These are phyloP conservation scores for Tolypocladium capitatum DNA, from an alignment of 2,329 filamentous ascomycete species.

Conservation along the genomic window DNA sequence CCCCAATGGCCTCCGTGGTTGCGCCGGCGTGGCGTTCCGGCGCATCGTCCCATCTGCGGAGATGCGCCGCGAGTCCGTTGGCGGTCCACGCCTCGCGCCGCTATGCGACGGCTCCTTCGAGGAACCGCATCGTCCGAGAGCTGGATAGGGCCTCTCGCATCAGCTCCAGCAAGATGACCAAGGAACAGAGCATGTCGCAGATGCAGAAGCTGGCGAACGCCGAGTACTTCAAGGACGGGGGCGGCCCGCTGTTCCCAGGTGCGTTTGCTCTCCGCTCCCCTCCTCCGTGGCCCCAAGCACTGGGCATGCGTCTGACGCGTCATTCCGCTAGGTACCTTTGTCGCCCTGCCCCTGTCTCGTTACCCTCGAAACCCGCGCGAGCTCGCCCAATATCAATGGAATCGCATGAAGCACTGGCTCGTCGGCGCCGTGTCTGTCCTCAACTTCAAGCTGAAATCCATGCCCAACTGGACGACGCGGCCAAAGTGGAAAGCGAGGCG, in stretches of 20 bases:
- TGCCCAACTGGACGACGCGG: constrained; percentile 26
- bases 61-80: constrained; percentile 8
- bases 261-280: background rate
- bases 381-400: constrained; percentile 24
- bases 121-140: constrained; percentile 14
- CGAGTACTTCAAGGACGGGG: constrained; percentile 20
- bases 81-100: constrained; percentile 11
- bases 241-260: constrained; percentile 22
- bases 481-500: constrained; percentile 31
- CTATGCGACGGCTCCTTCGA: constrained; percentile 13
- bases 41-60: constrained; percentile 7
- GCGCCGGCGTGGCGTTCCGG: constrained; percentile 9
- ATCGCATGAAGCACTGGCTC: constrained; percentile 20
- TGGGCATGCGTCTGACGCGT: background rate
- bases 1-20: constrained; percentile 5
- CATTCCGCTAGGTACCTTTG: constrained; percentile 30
- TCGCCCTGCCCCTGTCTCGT: constrained; percentile 26
- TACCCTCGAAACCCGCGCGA: constrained; percentile 15
- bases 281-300: background rate
- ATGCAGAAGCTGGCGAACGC: constrained; percentile 17
- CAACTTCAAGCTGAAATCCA: constrained; percentile 30
- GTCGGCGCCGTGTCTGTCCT: constrained; percentile 21
- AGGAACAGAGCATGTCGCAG: constrained; percentile 16
- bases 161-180: constrained; percentile 12
- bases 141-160: constrained; percentile 12